Base-by-base conservation (phyloP, 805 yeast genomes). In the Priceomyces carsonii region DNA sequence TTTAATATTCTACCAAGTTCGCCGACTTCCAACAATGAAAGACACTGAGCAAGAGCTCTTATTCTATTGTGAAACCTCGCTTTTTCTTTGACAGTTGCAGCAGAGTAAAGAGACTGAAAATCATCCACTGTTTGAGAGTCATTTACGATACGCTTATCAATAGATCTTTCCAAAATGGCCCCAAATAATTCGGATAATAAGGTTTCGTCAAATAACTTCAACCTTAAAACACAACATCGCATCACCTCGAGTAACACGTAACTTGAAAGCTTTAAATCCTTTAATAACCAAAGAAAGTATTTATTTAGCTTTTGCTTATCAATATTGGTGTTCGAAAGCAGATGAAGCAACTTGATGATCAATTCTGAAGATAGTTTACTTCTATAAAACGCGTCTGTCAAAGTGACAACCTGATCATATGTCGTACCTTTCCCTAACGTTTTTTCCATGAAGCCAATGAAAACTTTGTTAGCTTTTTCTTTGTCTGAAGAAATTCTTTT, bases 31-130 rank as follows among this genome's bases (percentile, higher is more conserved):
- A 57, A 36, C 3, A 46, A 38, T 2, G 69, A 54, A 6, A 63
- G 29, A 24, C 55, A 39, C 40, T 62, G 69, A 2, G 57, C 59
- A 15, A 61, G 29, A 6, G 61, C 53, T 27, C 63, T 42, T 3
- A 65, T 26, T 7, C 51, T 32, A 33, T 52, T 53, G 38, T 50
- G 61, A 29, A 62, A 53, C 18, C 43, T 44, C 5, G 53, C 51
- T 28, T 38, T 49, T 29, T 55, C 56, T 6, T 33, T 16, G 8
- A 13, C 18, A 8, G 34, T 14, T n/a, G 39, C 13, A 7, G 27
- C 14, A 8, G 27, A 23, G 15, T 31, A 39, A 9, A 32, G 29
- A 7, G 14, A 15, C 20, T 30, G 42, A 15, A 38, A 38, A 18
- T 38, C 42, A 31, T 36, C 32, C 16, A 9, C 29, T 13, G 8